Evolutionary conservation across 2,329 filamentous ascomycete genomes (phyloP).

Genomic region (Herpotrichia juniperi): DNA sequence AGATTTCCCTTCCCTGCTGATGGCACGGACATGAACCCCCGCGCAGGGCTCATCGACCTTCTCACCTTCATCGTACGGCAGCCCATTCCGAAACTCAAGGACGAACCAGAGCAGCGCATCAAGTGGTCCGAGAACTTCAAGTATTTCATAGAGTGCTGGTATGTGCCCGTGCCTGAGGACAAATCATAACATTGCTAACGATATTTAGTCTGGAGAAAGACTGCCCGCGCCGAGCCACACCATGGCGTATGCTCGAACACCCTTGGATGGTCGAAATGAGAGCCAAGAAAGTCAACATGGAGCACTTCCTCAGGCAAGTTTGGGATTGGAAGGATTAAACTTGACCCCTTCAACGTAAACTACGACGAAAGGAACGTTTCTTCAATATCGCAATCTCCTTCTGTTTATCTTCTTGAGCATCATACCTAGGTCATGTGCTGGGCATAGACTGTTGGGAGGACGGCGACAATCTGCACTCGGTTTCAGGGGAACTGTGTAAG

Average conservation of each 20-base stretch:
- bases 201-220: constrained; percentile 86
- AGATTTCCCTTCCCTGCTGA: constrained; percentile 98
- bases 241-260: constrained; percentile 99
- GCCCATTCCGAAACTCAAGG: constrained; percentile 92
- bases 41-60: constrained; percentile 90
- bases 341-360: background rate
- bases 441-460: constrained; percentile 37
- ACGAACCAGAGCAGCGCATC: constrained; percentile 87
- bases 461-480: constrained; percentile 15
- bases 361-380: constrained; percentile 16
- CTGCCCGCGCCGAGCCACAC: constrained; percentile 81
- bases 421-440: constrained; percentile 42
- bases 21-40: constrained; percentile 92
- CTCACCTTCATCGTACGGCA: constrained; percentile 97
- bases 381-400: constrained; percentile 19
- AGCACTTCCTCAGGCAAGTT: constrained; percentile 88
- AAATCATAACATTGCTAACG: constrained; percentile 32
- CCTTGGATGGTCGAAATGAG: constrained; percentile 99
- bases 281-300: constrained; percentile 96
- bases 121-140: constrained; percentile 98
- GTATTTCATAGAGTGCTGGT: constrained; percentile 99
- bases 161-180: constrained; percentile 52
- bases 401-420: constrained; percentile 23
- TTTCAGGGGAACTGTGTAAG: constrained; percentile 10
- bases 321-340: constrained; percentile 89